These are phyloP conservation scores for Nidularia sp. DNA, from an alignment of 768 basidiomycete genomes.

Conservation along the genomic window DNA sequence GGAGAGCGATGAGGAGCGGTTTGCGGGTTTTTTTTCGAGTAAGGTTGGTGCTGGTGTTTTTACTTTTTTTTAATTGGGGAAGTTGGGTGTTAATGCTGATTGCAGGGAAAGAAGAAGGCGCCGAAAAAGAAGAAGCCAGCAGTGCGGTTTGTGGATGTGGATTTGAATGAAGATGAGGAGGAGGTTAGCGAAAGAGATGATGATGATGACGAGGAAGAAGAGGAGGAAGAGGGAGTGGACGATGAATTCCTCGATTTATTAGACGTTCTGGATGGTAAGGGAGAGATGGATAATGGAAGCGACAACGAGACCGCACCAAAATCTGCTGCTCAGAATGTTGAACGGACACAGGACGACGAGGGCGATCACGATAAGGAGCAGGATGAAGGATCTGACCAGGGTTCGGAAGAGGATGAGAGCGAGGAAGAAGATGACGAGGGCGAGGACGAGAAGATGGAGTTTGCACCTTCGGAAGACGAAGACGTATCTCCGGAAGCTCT, in stretches of 20 bases:
- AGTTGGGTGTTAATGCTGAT: conserved; percentile 9
- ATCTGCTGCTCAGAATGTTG: conserved; percentile 9
- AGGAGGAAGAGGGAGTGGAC: not conserved
- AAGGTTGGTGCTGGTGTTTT: conserved; percentile 28
- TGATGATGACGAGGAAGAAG: conserved; percentile 4
- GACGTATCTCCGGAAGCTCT: conserved; percentile 54
- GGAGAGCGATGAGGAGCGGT: conserved; percentile 76
- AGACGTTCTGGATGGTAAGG: conserved; percentile 64
- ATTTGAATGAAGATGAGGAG: conserved; percentile 58
- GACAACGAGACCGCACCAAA: conserved; percentile 28
- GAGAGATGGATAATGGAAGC: conserved; percentile 38
- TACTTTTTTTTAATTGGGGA: not conserved
- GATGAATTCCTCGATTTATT: conserved; percentile 47
- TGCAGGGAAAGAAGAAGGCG: conserved; percentile 19
- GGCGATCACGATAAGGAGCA: conserved; percentile 31
- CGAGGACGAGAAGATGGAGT: conserved; percentile 40
- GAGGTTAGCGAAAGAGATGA: conserved; percentile 36
- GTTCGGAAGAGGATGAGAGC: conserved; percentile 23
- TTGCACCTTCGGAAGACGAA: conserved; percentile 46
- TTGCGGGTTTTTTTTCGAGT: conserved; percentile 56
- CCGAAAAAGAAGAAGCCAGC: conserved; percentile 23
- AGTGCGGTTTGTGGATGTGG: conserved; percentile 53
- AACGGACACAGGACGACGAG: conserved; percentile 8
- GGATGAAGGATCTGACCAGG: conserved; percentile 22
- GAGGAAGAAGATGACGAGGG: conserved; percentile 28